Conservation (phyloP, 1,284 basidiomycete genomes). For the Pseudozyma sp. region DNA sequence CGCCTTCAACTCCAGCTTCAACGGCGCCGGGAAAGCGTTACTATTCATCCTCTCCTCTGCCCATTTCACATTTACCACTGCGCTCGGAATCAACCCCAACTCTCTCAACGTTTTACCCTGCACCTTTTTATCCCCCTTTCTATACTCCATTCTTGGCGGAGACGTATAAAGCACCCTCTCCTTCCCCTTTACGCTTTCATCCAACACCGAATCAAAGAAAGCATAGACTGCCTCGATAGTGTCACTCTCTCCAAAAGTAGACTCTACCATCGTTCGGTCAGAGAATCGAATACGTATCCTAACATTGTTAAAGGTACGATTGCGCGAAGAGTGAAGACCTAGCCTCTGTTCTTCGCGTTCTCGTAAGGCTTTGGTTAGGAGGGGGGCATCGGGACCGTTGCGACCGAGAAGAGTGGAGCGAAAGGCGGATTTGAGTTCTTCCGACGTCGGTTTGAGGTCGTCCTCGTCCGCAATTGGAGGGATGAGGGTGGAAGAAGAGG, state of each 20-base stretch:
- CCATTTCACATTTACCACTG: slow-evolving; percentile 81
- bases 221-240: slow-evolving; percentile 84
- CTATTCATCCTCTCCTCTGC: slow-evolving; percentile 78
- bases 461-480: slow-evolving; percentile 18
- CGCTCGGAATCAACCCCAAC: slow-evolving; percentile 82
- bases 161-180: slow-evolving; percentile 85
- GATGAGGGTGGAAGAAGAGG: neutral
- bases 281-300: slow-evolving; percentile 83
- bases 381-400: slow-evolving; percentile 80
- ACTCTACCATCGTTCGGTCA: slow-evolving; percentile 85
- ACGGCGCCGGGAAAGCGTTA: slow-evolving; percentile 33
- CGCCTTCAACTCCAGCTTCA: slow-evolving; percentile 21
- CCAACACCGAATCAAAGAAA: slow-evolving; percentile 80
- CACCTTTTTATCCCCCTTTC: slow-evolving; percentile 79
- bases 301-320: slow-evolving; percentile 82
- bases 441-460: slow-evolving; percentile 76
- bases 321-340: slow-evolving; percentile 74
- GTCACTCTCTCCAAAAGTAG: slow-evolving; percentile 78
- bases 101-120: slow-evolving; percentile 77
- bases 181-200: slow-evolving; percentile 78
- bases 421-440: slow-evolving; percentile 78
- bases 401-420: slow-evolving; percentile 76
- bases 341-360: slow-evolving; percentile 74
- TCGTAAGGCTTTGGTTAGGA: slow-evolving; percentile 78
- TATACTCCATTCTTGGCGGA: slow-evolving; percentile 83